Conservation (phyloP, 2,329 filamentous ascomycete genomes). For the Sporothrix euskadiensis region DNA sequence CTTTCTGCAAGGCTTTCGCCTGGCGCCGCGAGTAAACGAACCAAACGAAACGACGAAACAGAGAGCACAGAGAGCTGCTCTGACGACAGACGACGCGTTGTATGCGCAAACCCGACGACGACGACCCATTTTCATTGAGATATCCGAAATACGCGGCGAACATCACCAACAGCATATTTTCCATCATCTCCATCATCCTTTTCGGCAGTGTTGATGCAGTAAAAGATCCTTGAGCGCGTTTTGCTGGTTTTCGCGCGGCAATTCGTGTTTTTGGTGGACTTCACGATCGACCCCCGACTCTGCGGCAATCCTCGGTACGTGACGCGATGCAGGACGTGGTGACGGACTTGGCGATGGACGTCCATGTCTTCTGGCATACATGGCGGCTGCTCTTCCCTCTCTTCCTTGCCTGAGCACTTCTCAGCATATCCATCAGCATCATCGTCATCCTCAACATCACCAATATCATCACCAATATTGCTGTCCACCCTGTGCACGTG, state of each 20-base stretch:
- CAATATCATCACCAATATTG: not conserved
- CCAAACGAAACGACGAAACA: not conserved
- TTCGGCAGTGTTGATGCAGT: not conserved
- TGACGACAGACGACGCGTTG: slow-evolving; percentile 16
- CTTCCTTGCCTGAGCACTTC: not conserved
- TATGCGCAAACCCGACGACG: slow-evolving; percentile 9
- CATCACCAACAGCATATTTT: too few relatives aligned
- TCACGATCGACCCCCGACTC: not conserved
- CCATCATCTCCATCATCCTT: not conserved
- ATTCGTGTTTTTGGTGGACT: slow-evolving; percentile 1
- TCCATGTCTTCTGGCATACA: not conserved
- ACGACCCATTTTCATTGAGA: slow-evolving; percentile 6
- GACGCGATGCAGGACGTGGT: slow-evolving; percentile 7
- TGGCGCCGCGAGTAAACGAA: slow-evolving; percentile 1
- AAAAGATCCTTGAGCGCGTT: slow-evolving; percentile 1
- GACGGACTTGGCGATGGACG: not conserved
- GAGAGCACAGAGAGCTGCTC: too few relatives aligned
- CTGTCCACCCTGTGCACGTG: not conserved
- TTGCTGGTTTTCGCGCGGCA: slow-evolving; percentile 9
- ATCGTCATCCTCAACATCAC: not conserved
- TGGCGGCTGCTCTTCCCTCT: not conserved
- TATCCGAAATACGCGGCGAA: not conserved
- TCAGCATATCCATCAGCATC: not conserved
- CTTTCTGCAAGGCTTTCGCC: not conserved
- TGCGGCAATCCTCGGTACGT: slow-evolving; percentile 18